Base-by-base conservation (phyloP, 495 filamentous ascomycete species). In the Penicillium canescens region DNA sequence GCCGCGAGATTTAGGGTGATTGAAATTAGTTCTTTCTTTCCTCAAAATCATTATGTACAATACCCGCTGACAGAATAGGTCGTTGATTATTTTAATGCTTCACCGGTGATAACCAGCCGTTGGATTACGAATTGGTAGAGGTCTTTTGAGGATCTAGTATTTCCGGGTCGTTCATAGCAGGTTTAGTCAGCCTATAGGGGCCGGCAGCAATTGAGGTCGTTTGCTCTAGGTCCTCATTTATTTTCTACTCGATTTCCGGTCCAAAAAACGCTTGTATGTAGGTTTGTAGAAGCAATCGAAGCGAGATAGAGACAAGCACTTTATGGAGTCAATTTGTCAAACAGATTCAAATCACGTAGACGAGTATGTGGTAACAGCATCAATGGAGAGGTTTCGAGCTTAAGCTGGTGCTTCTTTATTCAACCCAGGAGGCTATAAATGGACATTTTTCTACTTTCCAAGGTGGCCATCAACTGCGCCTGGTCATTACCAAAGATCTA, bases 151-250 rank as follows among this genome's bases (percentile, higher is more conserved):
- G 40, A 9, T 42, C 26, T 42, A 42, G 40, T 42, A 42, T 42
- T 42, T 42, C 40, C 11, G 21, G 40, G 21, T 42, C 3, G 26
- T 42, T 24, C 26, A 42, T 2, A 12, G 40, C 10, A 42, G 40
- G 20, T 42, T 42, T n/a, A 42, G 40, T 42, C 3, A 42, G 20
- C 40, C 40, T 42, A 42, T 42, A 42, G 40, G 40, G 40, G 40
- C 40, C 12, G 40, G 40, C 11, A 16, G 40, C 11, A 42, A 16
- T 42, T 26, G 11, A 9, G 20, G 21, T 42, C 10, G 6, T 26
- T 24, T 42, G 21, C 40, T 42, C 40, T 42, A 42, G 20, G 20
- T 42, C 40, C 40, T 42, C 3, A 26, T 42, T 24, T 42, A n/a
- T n/a, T n/a, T n/a, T n/a, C n/a, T n/a, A 9, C 40, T 42, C 40